These are phyloP conservation scores for Pholiota molesta DNA, from an alignment of 768 basidiomycete species.

Conservation along the genomic window DNA sequence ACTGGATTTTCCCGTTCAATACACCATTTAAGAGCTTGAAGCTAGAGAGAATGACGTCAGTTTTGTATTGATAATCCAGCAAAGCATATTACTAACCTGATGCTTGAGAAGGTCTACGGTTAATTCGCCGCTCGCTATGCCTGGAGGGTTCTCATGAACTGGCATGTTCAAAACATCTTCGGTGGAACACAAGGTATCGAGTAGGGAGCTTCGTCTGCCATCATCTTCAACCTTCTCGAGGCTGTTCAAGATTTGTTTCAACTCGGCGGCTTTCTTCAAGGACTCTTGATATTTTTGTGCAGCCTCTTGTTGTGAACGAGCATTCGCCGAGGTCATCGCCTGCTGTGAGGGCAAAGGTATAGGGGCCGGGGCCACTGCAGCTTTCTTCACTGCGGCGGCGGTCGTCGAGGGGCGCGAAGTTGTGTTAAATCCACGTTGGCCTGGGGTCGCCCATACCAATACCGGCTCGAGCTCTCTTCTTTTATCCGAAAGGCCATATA, in stretches of 20 bases:
- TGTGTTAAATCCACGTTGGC: constrained; percentile 57
- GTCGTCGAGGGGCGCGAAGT: constrained; percentile 19
- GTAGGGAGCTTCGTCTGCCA: constrained; percentile 65
- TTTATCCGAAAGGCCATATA: constrained; percentile 70
- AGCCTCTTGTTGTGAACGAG: constrained; percentile 44
- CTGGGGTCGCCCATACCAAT: constrained; percentile 77
- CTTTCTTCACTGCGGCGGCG: constrained; percentile 1
- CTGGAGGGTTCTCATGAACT: constrained; percentile 70
- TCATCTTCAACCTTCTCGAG: constrained; percentile 83
- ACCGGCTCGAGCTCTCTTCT: constrained; percentile 62
- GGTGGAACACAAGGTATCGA: constrained; percentile 68
- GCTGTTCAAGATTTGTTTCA: constrained; percentile 61
- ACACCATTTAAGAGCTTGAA: constrained; percentile 87
- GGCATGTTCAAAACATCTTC: constrained; percentile 78
- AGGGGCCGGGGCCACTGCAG: constrained; percentile 1
- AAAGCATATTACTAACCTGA: constrained; percentile 58
- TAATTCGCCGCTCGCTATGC: constrained; percentile 65
- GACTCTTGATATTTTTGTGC: constrained; percentile 52
- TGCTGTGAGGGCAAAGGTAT: constrained; percentile 5
- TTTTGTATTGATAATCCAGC: neutral
- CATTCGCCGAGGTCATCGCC: constrained; percentile 25
- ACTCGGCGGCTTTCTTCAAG: constrained; percentile 63
- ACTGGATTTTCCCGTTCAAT: constrained; percentile 78
- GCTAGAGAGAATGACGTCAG: constrained; percentile 40
- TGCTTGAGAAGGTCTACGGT: constrained; percentile 79